phyloP scores from a whole-genome alignment of 768 basidiomycete species.

The Pleurotus ostreatus region DNA sequence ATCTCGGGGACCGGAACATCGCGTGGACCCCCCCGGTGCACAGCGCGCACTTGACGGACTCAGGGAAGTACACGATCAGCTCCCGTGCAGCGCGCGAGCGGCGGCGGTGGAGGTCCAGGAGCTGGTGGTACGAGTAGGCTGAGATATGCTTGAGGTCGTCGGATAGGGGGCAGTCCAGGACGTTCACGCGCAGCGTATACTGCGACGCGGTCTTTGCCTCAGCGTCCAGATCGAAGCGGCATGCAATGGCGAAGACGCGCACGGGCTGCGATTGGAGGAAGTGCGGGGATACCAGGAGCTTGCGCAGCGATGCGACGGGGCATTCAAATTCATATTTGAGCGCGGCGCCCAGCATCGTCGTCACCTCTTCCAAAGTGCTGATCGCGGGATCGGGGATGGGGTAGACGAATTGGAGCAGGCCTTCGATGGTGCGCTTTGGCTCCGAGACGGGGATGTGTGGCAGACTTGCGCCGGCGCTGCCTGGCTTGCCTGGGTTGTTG shows the following conservation, averaged over 20 bases:
- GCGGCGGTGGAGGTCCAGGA: slow-evolving; percentile 41
- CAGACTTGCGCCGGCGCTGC: not conserved
- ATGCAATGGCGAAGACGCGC: slow-evolving; percentile 30
- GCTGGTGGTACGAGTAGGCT: slow-evolving; percentile 44
- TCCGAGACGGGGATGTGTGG: slow-evolving; percentile 25
- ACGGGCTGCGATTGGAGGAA: slow-evolving; percentile 24
- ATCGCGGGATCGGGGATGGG: slow-evolving; percentile 23
- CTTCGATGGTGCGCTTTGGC: slow-evolving; percentile 20
- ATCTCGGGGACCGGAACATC: slow-evolving; percentile 30
- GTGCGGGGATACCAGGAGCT: slow-evolving; percentile 18
- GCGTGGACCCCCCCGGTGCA: slow-evolving; percentile 32
- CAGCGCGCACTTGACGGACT: slow-evolving; percentile 38
- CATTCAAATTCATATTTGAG: slow-evolving; percentile 26
- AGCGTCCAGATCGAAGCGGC: slow-evolving; percentile 20
- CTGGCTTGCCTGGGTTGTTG: slow-evolving; percentile 4
- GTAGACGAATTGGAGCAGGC: slow-evolving; percentile 31
- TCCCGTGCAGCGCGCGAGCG: slow-evolving; percentile 36
- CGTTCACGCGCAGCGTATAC: slow-evolving; percentile 23
- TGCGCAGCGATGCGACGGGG: slow-evolving; percentile 19
- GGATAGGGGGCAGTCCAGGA: slow-evolving; percentile 37
- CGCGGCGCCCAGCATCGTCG: slow-evolving; percentile 24
- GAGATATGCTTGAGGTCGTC: slow-evolving; percentile 49
- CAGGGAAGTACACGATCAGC: slow-evolving; percentile 25
- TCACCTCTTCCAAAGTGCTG: slow-evolving; percentile 13
- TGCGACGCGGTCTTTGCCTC: slow-evolving; percentile 27